A percentile compares a stretch with the other conserved stretches of the same genome.
phyloP scores from a whole-genome alignment of 2,329 filamentous ascomycete genomes.

The Aspergillus fructus region DNA sequence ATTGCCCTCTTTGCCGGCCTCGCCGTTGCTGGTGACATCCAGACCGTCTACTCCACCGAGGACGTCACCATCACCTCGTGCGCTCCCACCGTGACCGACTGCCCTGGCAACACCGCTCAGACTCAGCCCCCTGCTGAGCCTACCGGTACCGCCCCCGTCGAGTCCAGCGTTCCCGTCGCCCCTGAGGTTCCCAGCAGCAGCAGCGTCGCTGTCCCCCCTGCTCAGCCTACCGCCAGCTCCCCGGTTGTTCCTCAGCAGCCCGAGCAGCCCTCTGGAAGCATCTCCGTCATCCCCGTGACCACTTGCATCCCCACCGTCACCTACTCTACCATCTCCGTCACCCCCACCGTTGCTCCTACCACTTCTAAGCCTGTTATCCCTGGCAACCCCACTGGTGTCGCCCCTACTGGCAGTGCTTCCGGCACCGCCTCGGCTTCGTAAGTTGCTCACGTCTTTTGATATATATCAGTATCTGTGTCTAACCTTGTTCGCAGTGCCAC shows the following conservation, averaged over 20 bases:
- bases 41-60: slow-evolving; percentile 59
- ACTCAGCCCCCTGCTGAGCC: slow-evolving; percentile 16
- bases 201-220: slow-evolving; percentile 20
- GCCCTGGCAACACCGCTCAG: slow-evolving; percentile 39
- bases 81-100: slow-evolving; percentile 61
- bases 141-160: not conserved
- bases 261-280: not conserved
- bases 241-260: not conserved
- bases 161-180: not conserved
- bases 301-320: slow-evolving; percentile 34
- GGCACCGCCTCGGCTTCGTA: not conserved
- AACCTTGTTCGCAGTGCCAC: slow-evolving; percentile 14
- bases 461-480: not conserved
- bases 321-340: slow-evolving; percentile 30
- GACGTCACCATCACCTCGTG: slow-evolving; percentile 64
- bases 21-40: slow-evolving; percentile 36
- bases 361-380: slow-evolving; percentile 20
- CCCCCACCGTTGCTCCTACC: slow-evolving; percentile 16
- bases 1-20: slow-evolving; percentile 44
- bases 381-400: slow-evolving; percentile 14
- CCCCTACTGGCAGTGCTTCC: slow-evolving; percentile 18
- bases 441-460: not conserved
- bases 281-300: slow-evolving; percentile 31
- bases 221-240: slow-evolving; percentile 7
- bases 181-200: slow-evolving; percentile 11